These are phyloP conservation scores for Aspergillus udagawae DNA, from an alignment of 2,329 filamentous ascomycete species.

Conservation along the genomic window DNA sequence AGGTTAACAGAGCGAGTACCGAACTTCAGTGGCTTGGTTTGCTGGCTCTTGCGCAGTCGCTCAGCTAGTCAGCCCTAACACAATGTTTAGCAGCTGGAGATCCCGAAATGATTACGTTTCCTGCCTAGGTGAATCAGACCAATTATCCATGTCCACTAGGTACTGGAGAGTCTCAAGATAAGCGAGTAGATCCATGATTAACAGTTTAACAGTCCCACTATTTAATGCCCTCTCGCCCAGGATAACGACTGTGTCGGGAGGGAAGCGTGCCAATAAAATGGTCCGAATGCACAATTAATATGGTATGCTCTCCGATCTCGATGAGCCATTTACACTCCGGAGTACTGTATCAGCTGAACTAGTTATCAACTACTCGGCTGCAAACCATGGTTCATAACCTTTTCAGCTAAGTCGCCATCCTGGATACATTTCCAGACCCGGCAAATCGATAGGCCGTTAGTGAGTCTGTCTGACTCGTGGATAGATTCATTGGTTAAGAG, in stretches of 20 bases:
- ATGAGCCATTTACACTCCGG: neutral
- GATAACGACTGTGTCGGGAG: neutral
- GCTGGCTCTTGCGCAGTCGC: neutral
- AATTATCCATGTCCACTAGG: too few relatives aligned
- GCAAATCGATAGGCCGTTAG: neutral
- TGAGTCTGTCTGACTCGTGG: neutral
- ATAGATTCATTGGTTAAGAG: neutral
- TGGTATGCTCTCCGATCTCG: neutral
- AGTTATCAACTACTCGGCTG: neutral
- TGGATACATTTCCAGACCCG: neutral
- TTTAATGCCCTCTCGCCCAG: neutral
- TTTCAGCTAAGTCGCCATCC: neutral
- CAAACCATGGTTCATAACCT: neutral
- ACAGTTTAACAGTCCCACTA: neutral
- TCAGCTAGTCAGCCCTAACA: neutral
- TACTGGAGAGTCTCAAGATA: too few relatives aligned
- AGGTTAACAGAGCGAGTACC: neutral
- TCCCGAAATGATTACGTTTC: neutral
- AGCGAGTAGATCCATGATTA: neutral
- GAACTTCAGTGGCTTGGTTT: neutral
- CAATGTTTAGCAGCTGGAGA: neutral
- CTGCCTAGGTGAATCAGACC: neutral
- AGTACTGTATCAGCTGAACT: neutral
- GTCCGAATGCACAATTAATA: neutral
- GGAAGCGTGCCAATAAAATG: neutral